Base-by-base conservation (phyloP, 345 rosid genomes). In the Erodium maritimum region DNA sequence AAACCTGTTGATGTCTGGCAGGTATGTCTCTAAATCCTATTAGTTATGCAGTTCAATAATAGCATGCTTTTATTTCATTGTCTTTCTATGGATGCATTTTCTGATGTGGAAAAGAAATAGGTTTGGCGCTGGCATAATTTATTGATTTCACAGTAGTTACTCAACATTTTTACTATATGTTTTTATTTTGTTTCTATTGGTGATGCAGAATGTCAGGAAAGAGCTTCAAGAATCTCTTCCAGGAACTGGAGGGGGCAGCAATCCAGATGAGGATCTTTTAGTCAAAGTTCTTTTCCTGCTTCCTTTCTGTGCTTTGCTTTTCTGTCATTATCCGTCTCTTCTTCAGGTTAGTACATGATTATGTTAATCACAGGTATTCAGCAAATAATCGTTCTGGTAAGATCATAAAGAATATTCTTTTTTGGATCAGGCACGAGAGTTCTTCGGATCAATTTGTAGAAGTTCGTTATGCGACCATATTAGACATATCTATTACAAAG, bases 1-100 rank as follows among this genome's bases (percentile, higher is more conserved):
- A 88, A 88, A 72, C 98, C 93, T 23, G 98, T 91, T 66, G 95
- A 91, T 67, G 90, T 82, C 50, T 91, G 98, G 96, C 98, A 88
- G 88, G 96, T 88, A 78, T 29, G 9, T 29, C 37, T 29, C 9
- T 29, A 11, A 29, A 29, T 11, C 9, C 37, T 29, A 11, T 29
- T 1, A 29, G 37, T 29, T 29, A 29, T 11, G 9, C 37, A 29
- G 37, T 29, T 29, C 9, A 29, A 29, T 29, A 29, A 29, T 29
- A 29, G 4, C 37, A 29, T 29, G 37, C 37, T 29, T 29, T 29
- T 11, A 29, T 29, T 29, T n/a, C n/a, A n/a, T n/a, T n/a, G n/a
- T n/a, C n/a, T n/a, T n/a, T n/a, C n/a, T n/a, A n/a, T n/a, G n/a
- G n/a, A n/a, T n/a, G n/a, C n/a, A n/a, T n/a, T n/a, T n/a, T n/a